Evolutionary conservation across 805 yeast genomes (phyloP).

Genomic region (Ogataea thermomethanolica): DNA sequence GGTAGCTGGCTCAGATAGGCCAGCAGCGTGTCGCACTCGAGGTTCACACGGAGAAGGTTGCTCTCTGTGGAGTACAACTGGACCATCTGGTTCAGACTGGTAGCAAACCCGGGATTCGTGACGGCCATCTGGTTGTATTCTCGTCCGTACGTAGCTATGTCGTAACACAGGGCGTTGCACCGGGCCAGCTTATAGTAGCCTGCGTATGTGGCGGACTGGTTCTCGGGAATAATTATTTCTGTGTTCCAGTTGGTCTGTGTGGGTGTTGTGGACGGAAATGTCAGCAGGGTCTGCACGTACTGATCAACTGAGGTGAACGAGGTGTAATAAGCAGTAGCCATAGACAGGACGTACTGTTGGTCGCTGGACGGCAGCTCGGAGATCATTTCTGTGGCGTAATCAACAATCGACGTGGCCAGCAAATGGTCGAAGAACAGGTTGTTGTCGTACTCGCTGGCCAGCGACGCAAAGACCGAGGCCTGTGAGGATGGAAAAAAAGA

Average conservation of each 20-base stretch:
- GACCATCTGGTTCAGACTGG: constrained; percentile 2
- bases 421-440: constrained; percentile 8
- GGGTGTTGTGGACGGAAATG: constrained; percentile 1
- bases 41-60: constrained; percentile 1
- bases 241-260: constrained; percentile 5
- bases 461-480: constrained; percentile 6
- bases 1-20: constrained; percentile 5
- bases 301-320: constrained; percentile 6
- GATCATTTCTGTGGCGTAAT: constrained; percentile 3
- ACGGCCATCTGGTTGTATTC: constrained; percentile 9
- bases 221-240: constrained; percentile 8
- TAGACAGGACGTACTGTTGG: constrained; percentile 3
- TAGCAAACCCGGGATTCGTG: constrained; percentile 8
- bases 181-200: constrained; percentile 8
- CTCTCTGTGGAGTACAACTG: constrained; percentile 4
- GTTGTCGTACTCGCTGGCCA: constrained; percentile 3
- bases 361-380: constrained; percentile 5
- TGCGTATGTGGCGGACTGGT: constrained; percentile 1
- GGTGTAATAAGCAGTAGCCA: constrained; percentile 4
- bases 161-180: constrained; percentile 12
- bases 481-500: constrained; percentile 5
- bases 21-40: constrained; percentile 8
- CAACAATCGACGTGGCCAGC: constrained; percentile 4
- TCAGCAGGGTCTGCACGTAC: background rate
- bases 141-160: constrained; percentile 8